phyloP scores from a whole-genome alignment of 352 stramenopile genomes.

The Globisporangium solare region DNA sequence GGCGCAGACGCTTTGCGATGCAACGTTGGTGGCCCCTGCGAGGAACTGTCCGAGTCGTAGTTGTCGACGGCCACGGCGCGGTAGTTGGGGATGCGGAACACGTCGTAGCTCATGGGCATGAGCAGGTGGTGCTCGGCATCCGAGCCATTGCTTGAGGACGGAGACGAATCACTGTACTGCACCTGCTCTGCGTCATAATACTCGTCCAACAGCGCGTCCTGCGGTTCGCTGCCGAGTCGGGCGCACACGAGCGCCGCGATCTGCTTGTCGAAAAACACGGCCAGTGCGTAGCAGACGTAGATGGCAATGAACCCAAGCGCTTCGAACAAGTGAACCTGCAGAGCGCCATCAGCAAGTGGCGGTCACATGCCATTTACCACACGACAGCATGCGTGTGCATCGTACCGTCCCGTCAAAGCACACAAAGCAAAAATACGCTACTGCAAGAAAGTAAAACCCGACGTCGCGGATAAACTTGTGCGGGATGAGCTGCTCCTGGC shows the following conservation, averaged over 20 bases:
- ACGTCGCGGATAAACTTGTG: conserved; percentile 74
- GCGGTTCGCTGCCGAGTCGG: conserved; percentile 15
- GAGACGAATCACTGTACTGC: conserved; percentile 4
- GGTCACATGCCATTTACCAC: too few species aligned
- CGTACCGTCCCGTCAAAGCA: conserved; percentile 57
- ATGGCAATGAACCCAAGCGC: conserved; percentile 70
- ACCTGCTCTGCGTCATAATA: conserved; percentile 16
- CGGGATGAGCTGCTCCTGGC: conserved; percentile 70
- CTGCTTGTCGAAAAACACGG: conserved; percentile 60
- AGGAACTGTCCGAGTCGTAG: conserved; percentile 54
- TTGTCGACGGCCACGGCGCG: neutral
- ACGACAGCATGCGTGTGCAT: neutral
- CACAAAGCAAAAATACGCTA: conserved; percentile 67
- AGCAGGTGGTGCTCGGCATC: conserved; percentile 6
- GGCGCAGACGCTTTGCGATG: conserved; percentile 55
- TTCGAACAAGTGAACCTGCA: conserved; percentile 41
- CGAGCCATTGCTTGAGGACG: neutral
- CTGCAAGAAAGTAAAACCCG: conserved; percentile 60
- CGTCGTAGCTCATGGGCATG: conserved; percentile 24
- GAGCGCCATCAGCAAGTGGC: neutral
- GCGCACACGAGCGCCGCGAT: conserved; percentile 20
- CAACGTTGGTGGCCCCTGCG: conserved; percentile 26
- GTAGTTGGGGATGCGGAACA: conserved; percentile 27
- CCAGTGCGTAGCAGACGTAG: conserved; percentile 54
- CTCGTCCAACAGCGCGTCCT: conserved; percentile 28